These are phyloP conservation scores for Ricinus communis DNA, from an alignment of 345 rosid species.

Conservation along the genomic window DNA sequence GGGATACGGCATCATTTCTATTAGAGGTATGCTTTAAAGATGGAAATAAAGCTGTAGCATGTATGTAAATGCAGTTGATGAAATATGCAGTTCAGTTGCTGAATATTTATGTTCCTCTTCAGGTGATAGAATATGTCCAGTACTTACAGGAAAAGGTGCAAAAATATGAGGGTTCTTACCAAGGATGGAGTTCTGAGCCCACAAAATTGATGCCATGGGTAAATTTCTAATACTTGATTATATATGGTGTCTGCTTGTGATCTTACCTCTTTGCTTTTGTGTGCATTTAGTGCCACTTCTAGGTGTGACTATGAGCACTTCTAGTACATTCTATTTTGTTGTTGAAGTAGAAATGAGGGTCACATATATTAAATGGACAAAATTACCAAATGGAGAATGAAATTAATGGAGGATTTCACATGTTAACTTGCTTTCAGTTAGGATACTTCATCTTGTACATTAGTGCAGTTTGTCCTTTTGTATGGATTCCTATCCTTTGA, in stretches of 20 bases:
- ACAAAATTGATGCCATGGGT: slow-evolving; percentile 41
- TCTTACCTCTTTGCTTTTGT: not conserved
- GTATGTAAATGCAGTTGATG: not conserved
- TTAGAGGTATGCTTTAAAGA: slow-evolving; percentile 26
- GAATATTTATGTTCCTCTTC: slow-evolving; percentile 6
- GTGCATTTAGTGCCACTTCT: not conserved
- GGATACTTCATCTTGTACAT: not conserved
- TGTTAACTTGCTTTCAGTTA: not conserved
- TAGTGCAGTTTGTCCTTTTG: not conserved
- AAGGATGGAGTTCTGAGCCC: slow-evolving; percentile 30
- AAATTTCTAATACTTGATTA: slow-evolving; percentile 7
- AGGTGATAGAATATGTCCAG: slow-evolving; percentile 37
- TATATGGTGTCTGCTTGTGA: not conserved
- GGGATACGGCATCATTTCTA: slow-evolving; percentile 37
- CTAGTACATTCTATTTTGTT: not conserved
- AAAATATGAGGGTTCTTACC: slow-evolving; percentile 31
- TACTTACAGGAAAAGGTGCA: slow-evolving; percentile 36
- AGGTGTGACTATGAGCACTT: not conserved
- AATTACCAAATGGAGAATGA: not conserved
- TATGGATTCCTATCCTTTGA: not conserved
- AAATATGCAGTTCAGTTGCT: not conserved
- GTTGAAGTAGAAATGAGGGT: not conserved
- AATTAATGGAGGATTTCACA: not conserved
- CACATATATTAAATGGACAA: not conserved
- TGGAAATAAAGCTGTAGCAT: not conserved